A percentile compares a stretch with the other conserved stretches of the same genome.
phyloP scores from a whole-genome alignment of 768 basidiomycete genomes.

The Suillus paluster region DNA sequence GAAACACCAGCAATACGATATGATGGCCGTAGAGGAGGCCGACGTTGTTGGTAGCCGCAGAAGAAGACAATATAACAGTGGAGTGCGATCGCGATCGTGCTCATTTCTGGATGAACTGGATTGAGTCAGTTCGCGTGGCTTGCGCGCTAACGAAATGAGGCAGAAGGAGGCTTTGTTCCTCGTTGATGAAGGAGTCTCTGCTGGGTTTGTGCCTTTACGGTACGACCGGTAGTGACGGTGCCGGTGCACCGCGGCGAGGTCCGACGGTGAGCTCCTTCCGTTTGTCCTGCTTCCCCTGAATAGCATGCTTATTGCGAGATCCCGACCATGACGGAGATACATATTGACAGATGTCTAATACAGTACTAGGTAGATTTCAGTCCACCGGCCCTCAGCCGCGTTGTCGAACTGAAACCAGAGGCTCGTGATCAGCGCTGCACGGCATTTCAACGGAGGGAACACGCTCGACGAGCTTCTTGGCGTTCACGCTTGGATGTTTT shows the following conservation, averaged over 20 bases:
- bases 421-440: not conserved
- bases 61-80: not conserved
- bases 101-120: not conserved
- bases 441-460: not conserved
- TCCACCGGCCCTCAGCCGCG: not conserved
- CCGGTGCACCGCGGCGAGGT: not conserved
- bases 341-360: not conserved
- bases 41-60: not conserved
- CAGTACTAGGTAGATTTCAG: not conserved
- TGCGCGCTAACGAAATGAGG: not conserved
- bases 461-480: not conserved
- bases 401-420: not conserved
- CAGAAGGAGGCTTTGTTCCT: not conserved
- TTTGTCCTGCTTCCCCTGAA: not conserved
- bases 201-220: not conserved
- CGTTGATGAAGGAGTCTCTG: not conserved
- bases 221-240: not conserved
- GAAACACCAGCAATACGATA: not conserved
- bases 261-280: constrained; percentile 3
- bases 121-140: not conserved
- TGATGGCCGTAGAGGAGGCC: not conserved
- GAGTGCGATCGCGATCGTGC: not conserved
- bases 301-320: not conserved
- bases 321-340: not conserved
- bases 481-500: not conserved